phyloP scores from a whole-genome alignment of 169 alveolate genomes.

The Plasmodium vinckei region DNA sequence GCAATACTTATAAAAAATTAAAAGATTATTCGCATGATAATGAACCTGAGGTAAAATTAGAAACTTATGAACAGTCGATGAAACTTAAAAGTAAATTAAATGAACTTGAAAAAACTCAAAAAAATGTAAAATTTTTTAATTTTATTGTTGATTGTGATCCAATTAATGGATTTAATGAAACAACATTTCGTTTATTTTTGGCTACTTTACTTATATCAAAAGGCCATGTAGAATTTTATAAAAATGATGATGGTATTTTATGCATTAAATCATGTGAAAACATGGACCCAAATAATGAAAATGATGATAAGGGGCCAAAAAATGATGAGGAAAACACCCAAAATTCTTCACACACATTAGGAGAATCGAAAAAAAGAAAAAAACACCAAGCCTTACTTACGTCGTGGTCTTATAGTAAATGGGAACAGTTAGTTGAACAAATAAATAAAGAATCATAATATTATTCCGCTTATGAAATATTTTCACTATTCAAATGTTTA shows the following conservation, averaged over 20 bases:
- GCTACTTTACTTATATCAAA: constrained; percentile 79
- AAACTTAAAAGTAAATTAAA: constrained; percentile 46
- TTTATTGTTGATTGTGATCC: constrained; percentile 83
- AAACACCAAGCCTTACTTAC: constrained; percentile 68
- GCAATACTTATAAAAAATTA: constrained; percentile 32
- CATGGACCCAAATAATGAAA: neutral
- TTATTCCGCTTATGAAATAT: neutral
- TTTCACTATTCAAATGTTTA: neutral
- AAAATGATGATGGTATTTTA: constrained; percentile 29
- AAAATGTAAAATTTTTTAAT: constrained; percentile 76
- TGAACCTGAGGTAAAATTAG: constrained; percentile 58
- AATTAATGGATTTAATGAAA: constrained; percentile 81
- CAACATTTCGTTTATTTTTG: constrained; percentile 81
- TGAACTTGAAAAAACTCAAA: constrained; percentile 28
- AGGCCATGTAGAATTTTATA: constrained; percentile 78
- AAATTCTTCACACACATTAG: neutral
- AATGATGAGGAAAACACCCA: neutral
- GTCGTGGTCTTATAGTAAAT: constrained; percentile 61
- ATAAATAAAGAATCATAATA: neutral
- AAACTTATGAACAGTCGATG: constrained; percentile 69
- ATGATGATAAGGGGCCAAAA: neutral
- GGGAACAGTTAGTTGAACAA: constrained; percentile 28
- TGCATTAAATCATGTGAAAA: constrained; percentile 29
- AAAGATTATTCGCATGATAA: constrained; percentile 29
- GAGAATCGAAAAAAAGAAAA: neutral